Conservation (phyloP, 192 early-diverging fungal genomes). For the Linnemannia elongata region DNA sequence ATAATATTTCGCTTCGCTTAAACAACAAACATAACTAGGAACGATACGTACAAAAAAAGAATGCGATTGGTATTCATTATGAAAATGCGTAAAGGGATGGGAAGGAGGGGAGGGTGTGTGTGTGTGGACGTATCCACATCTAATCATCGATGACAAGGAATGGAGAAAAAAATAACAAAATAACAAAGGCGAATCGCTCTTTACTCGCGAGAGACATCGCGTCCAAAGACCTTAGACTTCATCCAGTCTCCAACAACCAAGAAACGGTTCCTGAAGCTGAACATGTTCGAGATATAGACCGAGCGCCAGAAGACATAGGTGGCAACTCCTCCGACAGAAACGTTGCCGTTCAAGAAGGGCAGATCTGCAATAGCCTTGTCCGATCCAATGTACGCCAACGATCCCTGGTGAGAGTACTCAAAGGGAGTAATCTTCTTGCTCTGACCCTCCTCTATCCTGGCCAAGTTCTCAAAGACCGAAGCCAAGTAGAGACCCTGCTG, state of each 20-base stretch:
- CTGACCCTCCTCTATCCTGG: conserved; percentile 59
- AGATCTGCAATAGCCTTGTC: conserved; percentile 96
- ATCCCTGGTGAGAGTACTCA: conserved; percentile 89
- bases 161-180: not conserved
- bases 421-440: conserved; percentile 71
- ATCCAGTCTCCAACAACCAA: conserved; percentile 92
- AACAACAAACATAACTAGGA: not conserved
- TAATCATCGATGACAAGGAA: not conserved
- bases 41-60: not conserved
- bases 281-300: conserved; percentile 82
- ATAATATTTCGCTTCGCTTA: not conserved
- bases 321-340: conserved; percentile 75
- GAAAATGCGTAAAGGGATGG: not conserved
- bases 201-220: conserved; percentile 94
- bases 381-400: conserved; percentile 92
- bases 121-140: not conserved
- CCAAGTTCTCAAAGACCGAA: conserved; percentile 75
- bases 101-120: not conserved
- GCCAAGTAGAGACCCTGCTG: conserved; percentile 92
- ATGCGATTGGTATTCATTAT: conserved; percentile 6
- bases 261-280: conserved; percentile 86
- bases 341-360: conserved; percentile 79
- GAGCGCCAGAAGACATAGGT: conserved; percentile 86
- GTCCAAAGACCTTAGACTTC: conserved; percentile 91
- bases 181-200: not conserved